A percentile compares a stretch with the other conserved stretches of the same genome.
Conservation (phyloP, 2,329 filamentous ascomycete genomes). For the Neopestalotiopsis rosae region DNA sequence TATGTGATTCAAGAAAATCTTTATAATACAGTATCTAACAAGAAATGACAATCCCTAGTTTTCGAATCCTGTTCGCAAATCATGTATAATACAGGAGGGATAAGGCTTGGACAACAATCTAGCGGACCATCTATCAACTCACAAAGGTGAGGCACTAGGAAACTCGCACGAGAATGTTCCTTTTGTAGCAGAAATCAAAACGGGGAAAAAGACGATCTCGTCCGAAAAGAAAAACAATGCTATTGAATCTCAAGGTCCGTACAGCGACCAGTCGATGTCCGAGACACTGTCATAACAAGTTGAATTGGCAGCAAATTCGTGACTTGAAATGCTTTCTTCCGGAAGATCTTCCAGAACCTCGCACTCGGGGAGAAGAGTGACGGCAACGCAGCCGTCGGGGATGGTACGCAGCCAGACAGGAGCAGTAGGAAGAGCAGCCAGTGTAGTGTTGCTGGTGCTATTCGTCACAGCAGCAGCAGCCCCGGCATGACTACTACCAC, state of each 20-base stretch:
- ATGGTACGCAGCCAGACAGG: constrained; percentile 27
- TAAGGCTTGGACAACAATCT: not conserved
- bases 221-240: not conserved
- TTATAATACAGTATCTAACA: not conserved
- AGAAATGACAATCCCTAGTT: not conserved
- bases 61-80: not conserved
- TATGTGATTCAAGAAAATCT: not conserved
- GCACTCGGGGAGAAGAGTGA: constrained; percentile 51
- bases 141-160: too few relatives aligned
- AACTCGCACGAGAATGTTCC: too few relatives aligned
- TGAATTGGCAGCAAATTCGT: constrained; percentile 43
- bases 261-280: constrained; percentile 43
- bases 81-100: not conserved
- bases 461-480: not conserved
- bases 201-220: too few relatives aligned
- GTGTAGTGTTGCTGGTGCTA: not conserved
- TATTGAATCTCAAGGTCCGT: constrained; percentile 24
- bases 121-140: too few relatives aligned
- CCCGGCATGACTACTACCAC: too few relatives aligned
- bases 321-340: constrained; percentile 40
- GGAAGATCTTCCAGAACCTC: constrained; percentile 42
- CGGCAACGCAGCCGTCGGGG: constrained; percentile 46
- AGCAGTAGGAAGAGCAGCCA: too few relatives aligned
- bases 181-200: too few relatives aligned
- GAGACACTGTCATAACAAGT: constrained; percentile 48